Base-by-base conservation (phyloP, 2,329 filamentous ascomycete genomes). In the Stagonosporopsis vannaccii region DNA sequence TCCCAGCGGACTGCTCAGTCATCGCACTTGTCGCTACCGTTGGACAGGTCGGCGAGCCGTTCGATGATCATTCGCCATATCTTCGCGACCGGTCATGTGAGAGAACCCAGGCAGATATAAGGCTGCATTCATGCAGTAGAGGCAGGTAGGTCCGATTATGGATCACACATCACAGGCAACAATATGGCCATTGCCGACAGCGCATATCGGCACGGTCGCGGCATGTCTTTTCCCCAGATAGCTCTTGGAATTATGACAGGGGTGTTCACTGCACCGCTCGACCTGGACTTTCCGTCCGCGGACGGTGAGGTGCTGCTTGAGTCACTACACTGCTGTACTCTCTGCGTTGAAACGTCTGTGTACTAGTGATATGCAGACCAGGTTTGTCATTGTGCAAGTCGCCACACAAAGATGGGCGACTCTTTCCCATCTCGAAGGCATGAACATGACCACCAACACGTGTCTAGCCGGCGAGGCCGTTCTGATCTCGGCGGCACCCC, bases 81-180 rank as follows among this genome's bases (percentile, higher is more conserved):
- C 47, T 51, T 42, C 22, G 23, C 43, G 37, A 32, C 17, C 32
- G 48, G 48, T 19, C 17, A 46, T 22, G 22, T 22, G 22, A 37
- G 15, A 26, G 13, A 12, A 25, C 7, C 30, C 11, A 33, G 22
- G 40, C 25, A 35, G 19, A 28, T 13, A 35, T 36, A 51, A 51
- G 47, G 53, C 53, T 56, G 47, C 37, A 44, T 47, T 19, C 5
- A 39, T 51, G 37, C 42, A 39, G 37, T 42, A 56, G 23, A 42
- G 36, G 42, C 19, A 25, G 32, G 47, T 42, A 51, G 30, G 47
- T 30, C 28, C 35, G 22, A 45, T 28, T 36, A 35, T 35, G 30
- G 32, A 32, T 26, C 26, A 30, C 25, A 37, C 37, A 36, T 41
- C 23, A 40, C 35, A 41, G 17, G 37, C 17, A 25, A 36, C 28